Conservation (phyloP, 768 basidiomycete genomes). For the Hericium erinaceus region DNA sequence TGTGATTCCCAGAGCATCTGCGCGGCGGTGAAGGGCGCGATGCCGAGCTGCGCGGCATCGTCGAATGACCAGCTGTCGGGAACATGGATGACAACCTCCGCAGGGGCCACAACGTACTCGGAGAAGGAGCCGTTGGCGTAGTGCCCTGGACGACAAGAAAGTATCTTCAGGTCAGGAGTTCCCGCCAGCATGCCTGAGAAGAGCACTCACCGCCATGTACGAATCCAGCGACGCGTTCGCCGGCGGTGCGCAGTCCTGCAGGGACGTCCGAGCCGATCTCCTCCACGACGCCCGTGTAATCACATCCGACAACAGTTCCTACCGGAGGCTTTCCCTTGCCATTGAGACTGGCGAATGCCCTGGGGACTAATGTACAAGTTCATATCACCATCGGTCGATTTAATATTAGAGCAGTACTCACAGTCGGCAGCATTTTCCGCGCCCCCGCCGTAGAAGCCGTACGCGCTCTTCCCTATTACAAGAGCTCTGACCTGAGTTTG, state of each 20-base stretch:
- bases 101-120: conserved; percentile 6
- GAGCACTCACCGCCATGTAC: neutral
- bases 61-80: conserved; percentile 9
- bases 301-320: neutral
- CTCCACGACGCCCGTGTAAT: conserved; percentile 9
- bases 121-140: conserved; percentile 3
- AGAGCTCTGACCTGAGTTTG: no score
- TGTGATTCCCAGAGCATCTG: conserved; percentile 2
- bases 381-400: no score
- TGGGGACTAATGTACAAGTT: no score
- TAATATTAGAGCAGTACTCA: no score
- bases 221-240: conserved; percentile 10
- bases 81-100: conserved; percentile 2
- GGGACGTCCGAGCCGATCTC: conserved; percentile 10
- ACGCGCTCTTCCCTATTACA: neutral
- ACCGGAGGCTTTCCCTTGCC: no score
- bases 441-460: neutral
- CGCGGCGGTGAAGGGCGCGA: conserved; percentile 8
- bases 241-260: conserved; percentile 2
- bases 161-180: no score
- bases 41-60: conserved; percentile 10
- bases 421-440: neutral
- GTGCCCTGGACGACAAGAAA: neutral
- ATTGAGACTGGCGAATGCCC: no score
- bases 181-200: no score